phyloP scores from a whole-genome alignment of 2,329 filamentous ascomycete genomes.

The Aspergillus sergii region DNA sequence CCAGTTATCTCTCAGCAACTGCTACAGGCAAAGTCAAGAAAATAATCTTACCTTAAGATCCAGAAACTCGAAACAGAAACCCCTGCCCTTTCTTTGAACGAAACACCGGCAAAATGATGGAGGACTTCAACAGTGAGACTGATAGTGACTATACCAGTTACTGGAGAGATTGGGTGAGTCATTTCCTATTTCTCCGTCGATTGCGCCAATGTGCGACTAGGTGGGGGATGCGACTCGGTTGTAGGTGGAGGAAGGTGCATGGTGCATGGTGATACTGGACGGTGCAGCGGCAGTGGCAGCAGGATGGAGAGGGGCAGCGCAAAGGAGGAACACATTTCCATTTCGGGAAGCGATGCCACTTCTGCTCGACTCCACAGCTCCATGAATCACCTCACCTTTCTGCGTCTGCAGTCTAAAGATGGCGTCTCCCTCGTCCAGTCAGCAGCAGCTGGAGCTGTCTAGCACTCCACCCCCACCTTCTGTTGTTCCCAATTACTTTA shows the following conservation, averaged over 20 bases:
- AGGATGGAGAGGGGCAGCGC: neutral
- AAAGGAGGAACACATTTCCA: neutral
- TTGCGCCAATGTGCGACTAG: constrained; percentile 13
- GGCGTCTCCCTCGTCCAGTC: neutral
- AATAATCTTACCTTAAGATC: constrained; percentile 19
- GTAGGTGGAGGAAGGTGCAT: constrained; percentile 10
- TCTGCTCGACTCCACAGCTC: neutral
- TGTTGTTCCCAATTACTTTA: neutral
- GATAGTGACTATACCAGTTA: constrained; percentile 99
- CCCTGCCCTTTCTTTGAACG: neutral
- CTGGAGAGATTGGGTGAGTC: constrained; percentile 97
- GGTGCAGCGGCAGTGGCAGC: neutral
- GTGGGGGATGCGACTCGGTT: constrained; percentile 10
- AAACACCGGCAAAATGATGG: constrained; percentile 61
- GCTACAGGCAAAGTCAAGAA: constrained; percentile 24
- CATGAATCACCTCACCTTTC: neutral
- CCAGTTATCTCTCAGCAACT: constrained; percentile 28
- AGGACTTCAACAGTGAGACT: constrained; percentile 96
- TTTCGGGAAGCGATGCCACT: neutral
- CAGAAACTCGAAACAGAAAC: neutral
- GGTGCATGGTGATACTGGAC: neutral
- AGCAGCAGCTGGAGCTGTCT: neutral
- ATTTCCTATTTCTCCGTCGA: constrained; percentile 2
- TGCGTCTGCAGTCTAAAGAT: neutral
- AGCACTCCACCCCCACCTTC: neutral